Evolutionary conservation across 768 basidiomycete genomes (phyloP), one percentile per base, ranked within the genome.

Genomic region (Filobasidium floriforme): DNA sequence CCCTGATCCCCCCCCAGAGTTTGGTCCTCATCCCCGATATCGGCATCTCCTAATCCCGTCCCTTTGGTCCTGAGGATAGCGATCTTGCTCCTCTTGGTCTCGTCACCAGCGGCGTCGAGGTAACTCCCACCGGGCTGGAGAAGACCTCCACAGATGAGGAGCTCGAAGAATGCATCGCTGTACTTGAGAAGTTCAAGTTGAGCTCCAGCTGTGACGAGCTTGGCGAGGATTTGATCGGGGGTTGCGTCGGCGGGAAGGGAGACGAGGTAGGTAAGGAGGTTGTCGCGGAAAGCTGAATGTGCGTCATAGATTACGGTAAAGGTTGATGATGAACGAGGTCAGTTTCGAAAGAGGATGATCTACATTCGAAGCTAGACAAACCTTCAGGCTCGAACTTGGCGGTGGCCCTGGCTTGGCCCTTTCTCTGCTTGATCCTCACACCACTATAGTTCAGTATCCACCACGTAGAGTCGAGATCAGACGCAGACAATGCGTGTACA

Each of bases 161-260:
- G 85, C 81, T 99, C 93, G 80, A 96, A 98, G 73, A 98, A 87
- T 64, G 88, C 84, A 73, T 96, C 92, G 80, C 91, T 89, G 87
- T 98, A 97, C 82, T 96, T 96, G 80, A 93, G 86, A 75, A 86
- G 88, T 81, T 99, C 96, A 79, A 99, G 88, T 59, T 89, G 87
- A 28, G 88, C 86, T 51, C 93, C 94, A 65, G 93, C 92, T 79
- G 89, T 88, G 72, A 92, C 84, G 74, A 99, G 86, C 80, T 76
- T 77, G 62, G 73, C 69, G 59, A 76, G 72, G 40, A 76, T 69
- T 24, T 71, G 63, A 24, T 76, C 72, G 63, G 70, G 70, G 22
- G 75, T 73, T 19, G 72, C 69, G 14, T 72, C 70, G 26, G 73
- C 41, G 12, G 77, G 75, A 43, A 78, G 68, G 51, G 75, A 73